These are phyloP conservation scores for Alisma plantagoaquatica DNA, from an alignment of 106 monocot genomes.

Conservation along the genomic window DNA sequence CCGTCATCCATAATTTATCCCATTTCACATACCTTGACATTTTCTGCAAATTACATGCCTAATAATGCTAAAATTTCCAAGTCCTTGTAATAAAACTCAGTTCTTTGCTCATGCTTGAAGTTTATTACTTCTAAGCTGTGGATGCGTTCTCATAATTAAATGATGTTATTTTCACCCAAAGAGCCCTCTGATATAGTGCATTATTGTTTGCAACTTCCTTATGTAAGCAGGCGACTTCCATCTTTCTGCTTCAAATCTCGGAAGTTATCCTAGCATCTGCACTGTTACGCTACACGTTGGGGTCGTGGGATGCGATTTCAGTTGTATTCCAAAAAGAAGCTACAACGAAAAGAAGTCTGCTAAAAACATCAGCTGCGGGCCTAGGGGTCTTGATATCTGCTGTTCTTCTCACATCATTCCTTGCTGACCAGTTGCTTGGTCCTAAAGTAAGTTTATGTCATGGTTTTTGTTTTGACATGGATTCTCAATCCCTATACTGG, in stretches of 20 bases:
- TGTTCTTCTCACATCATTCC: slow-evolving; percentile 37
- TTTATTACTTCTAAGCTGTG: too few relatives aligned
- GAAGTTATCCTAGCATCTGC: slow-evolving; percentile 34
- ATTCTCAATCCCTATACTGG: too few relatives aligned
- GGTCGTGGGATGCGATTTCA: slow-evolving; percentile 15
- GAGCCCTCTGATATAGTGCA: too few relatives aligned
- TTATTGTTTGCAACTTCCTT: not conserved
- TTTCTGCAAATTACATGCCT: too few relatives aligned
- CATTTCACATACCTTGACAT: too few relatives aligned
- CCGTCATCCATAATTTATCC: too few relatives aligned
- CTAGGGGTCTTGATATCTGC: slow-evolving; percentile 33
- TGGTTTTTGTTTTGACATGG: too few relatives aligned
- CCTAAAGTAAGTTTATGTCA: slow-evolving; percentile 66
- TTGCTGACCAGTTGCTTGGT: slow-evolving; percentile 54
- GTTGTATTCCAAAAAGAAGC: slow-evolving; percentile 24
- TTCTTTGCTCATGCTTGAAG: too few relatives aligned
- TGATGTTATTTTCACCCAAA: too few relatives aligned
- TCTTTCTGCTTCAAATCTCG: slow-evolving; percentile 31
- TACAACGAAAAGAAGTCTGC: slow-evolving; percentile 34
- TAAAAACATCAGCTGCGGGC: slow-evolving; percentile 37
- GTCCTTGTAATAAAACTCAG: too few relatives aligned
- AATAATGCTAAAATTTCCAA: too few relatives aligned
- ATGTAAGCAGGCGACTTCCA: slow-evolving; percentile 33
- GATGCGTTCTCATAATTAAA: too few relatives aligned
- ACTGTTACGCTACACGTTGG: slow-evolving; percentile 40